Evolutionary conservation across 2,329 filamentous ascomycete species (phyloP).

Genomic region (Cladosporium cucumerinum): DNA sequence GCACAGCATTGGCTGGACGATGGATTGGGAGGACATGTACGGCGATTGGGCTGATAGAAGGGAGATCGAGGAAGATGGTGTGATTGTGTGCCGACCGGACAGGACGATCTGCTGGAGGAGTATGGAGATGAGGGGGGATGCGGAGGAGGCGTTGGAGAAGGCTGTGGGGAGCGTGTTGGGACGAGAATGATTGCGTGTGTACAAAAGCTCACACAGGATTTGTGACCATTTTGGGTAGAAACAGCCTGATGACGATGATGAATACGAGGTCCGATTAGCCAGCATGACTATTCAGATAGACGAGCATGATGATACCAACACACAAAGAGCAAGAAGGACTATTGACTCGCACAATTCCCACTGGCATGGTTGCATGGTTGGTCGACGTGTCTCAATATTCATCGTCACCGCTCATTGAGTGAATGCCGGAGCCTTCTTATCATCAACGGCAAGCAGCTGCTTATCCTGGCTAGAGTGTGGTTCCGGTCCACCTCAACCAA

Average conservation of each 20-base stretch:
- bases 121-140: constrained; percentile 22
- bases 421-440: background rate
- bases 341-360: background rate
- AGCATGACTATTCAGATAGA: background rate
- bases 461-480: background rate
- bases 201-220: background rate
- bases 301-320: background rate
- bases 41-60: constrained; percentile 55
- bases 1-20: constrained; percentile 55
- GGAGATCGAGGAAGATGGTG: constrained; percentile 57
- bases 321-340: background rate
- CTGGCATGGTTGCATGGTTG: background rate
- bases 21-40: constrained; percentile 62
- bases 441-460: background rate
- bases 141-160: constrained; percentile 25
- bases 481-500: background rate
- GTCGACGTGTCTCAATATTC: background rate
- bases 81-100: constrained; percentile 58
- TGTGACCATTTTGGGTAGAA: background rate
- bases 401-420: background rate
- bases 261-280: background rate
- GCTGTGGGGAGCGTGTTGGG: constrained; percentile 30
- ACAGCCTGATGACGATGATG: background rate
- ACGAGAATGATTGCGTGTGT: background rate
- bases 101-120: constrained; percentile 56